Base-by-base conservation (phyloP, 164 flowering plant genomes). In the Dillenia turbinata region DNA sequence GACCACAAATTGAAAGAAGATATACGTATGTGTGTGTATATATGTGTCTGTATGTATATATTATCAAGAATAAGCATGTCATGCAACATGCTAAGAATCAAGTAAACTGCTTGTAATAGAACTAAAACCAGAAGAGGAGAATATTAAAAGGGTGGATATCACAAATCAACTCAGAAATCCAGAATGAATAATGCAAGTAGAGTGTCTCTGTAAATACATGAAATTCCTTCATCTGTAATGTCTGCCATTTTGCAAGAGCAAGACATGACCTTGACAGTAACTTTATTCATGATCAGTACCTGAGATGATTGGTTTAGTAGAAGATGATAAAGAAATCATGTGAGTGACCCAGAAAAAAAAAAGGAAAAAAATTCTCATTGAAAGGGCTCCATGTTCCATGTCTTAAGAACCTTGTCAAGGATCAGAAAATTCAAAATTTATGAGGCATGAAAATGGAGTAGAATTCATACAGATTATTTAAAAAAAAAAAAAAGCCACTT, bases 251-350 rank as follows among this genome's bases (percentile, higher is more conserved):
- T 95, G 85, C 99, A 95, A 16, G 97, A 68, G 62, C 63, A 75
- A 43, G 99, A 95, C 96, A 95, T 95, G 57, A 95, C 80, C 76
- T 85, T 95, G 43, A 95, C 87, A 11, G 99, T 95, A 54, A 92
- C 73, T 77, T 84, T 95, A 75, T 95, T 97, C 99, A 95, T 95
- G 66, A 95, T 89, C 17, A 95, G 90, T 47, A 95, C 99, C 99
- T 95, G 77, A 48, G 5, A 66, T 11, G 57, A 64, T 17, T 58
- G 47, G 13, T 55, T 54, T 24, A 54, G 43, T 24, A 26, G 40
- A 12, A 26, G 40, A 54, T 10, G 14, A 26, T n/a, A 12, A 43
- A 63, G 19, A 11, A 48, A 12, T 2, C 11, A 12, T 33, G n/a
- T 19, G 12, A 13, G 9, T 10, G 49, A 8, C 15, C 19, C 45